Base-by-base conservation (phyloP, 2,329 filamentous ascomycete genomes). In the Colletotrichum sp. region DNA sequence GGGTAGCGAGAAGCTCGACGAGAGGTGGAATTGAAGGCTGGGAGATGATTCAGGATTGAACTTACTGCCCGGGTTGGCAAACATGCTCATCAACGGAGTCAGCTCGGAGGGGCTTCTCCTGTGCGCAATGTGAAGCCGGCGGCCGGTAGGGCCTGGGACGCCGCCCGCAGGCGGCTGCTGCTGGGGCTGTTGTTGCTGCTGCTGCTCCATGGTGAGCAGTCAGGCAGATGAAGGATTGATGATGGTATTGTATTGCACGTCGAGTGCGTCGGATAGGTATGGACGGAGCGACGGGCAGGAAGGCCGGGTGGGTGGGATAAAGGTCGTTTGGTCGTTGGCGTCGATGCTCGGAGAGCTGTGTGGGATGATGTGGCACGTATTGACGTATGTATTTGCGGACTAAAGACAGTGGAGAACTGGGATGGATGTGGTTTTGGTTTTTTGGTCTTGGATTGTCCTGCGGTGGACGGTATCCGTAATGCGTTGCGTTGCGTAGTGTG, bases 51-150 rank as follows among this genome's bases (percentile, higher is more conserved):
- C 15, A 34, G 32, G n/a, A 32, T 60, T 28, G 34, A 49, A 90
- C 92, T 90, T 89, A 93, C 92, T 93, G 86, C 89, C 89, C 79
- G 90, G 90, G 79, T 90, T 92, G 79, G 89, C 86, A 86, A 91
- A 95, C 95, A 92, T 95, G 95, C 96, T 98, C 95, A 99, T 98
- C 86, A 99, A 89, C 79, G 96, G 97, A 76, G 96, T 99, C 86
- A 99, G 90, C 90, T 99, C 97, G 80, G 97, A 99, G 79, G 96
- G 97, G 88, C 96, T 98, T 87, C 96, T 94, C 84, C 96, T 94
- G 89, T 99, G 96, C 83, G 96, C 96, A 87, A 99, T 98, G 89
- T 99, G 96, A 85, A 99, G 92, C 85, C 96, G 94, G 84, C 96
- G 96, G 83, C 96, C 96, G 84, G 93, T 88, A 82, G 95, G 95